Conservation (phyloP, 306 rosid species). For the Parietaria judaica region DNA sequence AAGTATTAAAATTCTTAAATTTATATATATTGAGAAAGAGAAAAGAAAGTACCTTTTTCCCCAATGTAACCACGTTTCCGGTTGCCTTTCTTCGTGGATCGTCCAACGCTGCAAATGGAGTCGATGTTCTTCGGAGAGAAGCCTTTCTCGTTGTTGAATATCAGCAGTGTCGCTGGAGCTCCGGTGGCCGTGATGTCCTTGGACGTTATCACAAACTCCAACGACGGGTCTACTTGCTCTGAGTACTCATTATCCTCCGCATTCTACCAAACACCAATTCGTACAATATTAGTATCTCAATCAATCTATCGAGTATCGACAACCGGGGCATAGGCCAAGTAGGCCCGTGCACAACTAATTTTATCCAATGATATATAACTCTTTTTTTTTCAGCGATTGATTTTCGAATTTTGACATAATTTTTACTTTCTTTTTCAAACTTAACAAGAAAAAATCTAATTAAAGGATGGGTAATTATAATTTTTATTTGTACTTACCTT, state of each 20-base stretch:
- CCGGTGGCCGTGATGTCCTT: constrained; percentile 58
- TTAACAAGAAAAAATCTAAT: no score
- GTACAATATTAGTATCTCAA: no score
- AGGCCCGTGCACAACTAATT: no score
- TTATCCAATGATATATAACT: no score
- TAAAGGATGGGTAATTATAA: no score
- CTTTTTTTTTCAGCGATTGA: no score
- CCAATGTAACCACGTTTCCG: constrained; percentile 68
- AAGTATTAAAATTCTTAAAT: no score
- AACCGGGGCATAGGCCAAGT: no score
- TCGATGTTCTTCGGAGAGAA: constrained; percentile 50
- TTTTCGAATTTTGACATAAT: no score
- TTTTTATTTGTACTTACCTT: no score
- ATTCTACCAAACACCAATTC: constrained; percentile 29
- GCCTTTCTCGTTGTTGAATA: constrained; percentile 72
- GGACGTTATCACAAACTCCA: constrained; percentile 56
- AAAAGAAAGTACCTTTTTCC: constrained; percentile 50
- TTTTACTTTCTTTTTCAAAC: no score
- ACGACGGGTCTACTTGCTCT: constrained; percentile 39
- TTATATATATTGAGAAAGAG: neutral
- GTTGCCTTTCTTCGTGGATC: constrained; percentile 67
- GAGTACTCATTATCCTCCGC: constrained; percentile 69
- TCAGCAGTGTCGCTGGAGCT: constrained; percentile 52
- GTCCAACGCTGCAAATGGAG: constrained; percentile 73
- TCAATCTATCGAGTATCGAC: no score